Evolutionary conservation across 768 basidiomycete genomes (phyloP).

Genomic region (Cyathus striatus): DNA sequence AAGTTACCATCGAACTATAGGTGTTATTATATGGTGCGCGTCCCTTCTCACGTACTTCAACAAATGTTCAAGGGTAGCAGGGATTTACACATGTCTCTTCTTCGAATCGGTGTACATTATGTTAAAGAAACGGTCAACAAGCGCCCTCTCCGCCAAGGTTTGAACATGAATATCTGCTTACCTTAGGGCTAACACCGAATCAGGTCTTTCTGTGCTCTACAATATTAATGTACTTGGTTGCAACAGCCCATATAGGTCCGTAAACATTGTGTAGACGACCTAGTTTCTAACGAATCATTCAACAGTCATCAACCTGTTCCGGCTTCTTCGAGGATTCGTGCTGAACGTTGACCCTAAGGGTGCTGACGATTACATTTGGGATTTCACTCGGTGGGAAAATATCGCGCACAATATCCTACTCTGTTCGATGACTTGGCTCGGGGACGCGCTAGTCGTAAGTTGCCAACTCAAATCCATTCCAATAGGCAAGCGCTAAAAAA

Average conservation of each 20-base stretch:
- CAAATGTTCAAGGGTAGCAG: no score
- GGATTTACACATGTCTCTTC: slow-evolving; percentile 13
- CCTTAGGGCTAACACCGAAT: not conserved
- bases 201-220: slow-evolving; percentile 18
- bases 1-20: not conserved
- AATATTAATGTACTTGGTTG: slow-evolving; percentile 18
- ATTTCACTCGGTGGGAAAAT: slow-evolving; percentile 9
- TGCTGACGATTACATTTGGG: slow-evolving; percentile 5
- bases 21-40: slow-evolving; percentile 5
- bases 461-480: not conserved
- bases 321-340: slow-evolving; percentile 10
- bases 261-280: not conserved
- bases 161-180: not conserved
- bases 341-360: slow-evolving; percentile 5
- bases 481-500: not conserved
- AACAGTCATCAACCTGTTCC: slow-evolving; percentile 10
- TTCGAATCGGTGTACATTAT: slow-evolving; percentile 12
- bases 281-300: not conserved
- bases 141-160: slow-evolving; percentile 8
- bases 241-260: slow-evolving; percentile 18
- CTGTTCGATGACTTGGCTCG: slow-evolving; percentile 14
- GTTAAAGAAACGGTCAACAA: slow-evolving; percentile 7
- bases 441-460: slow-evolving; percentile 11
- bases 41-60: no score
- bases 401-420: slow-evolving; percentile 6